Base-by-base conservation (phyloP, 129 eudicot species). In the Glebionis coronaria region DNA sequence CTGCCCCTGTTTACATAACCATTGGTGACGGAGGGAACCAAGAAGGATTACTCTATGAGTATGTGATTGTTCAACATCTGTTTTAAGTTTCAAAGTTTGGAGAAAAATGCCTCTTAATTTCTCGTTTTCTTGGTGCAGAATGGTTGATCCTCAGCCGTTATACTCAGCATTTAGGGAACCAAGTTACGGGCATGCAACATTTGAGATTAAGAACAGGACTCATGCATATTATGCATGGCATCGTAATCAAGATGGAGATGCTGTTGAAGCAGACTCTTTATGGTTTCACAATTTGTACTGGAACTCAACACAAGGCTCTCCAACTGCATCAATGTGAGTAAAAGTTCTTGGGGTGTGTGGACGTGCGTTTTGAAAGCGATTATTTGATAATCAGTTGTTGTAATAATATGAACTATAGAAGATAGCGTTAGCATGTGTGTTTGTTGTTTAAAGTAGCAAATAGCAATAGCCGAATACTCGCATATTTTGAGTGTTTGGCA, bases 21-120 rank as follows among this genome's bases (percentile, higher is more conserved):
- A 79, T 92, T 19, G 96, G 98, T 51, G 98, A 92, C 23, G 96
- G 98, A 68, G 98, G 98, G 76, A 92, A 92, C 80, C 91, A 72
- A 61, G 98, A 92, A 72, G 98, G 98, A 67, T 76, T 92, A 67
- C 89, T 78, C 0, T 78, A 79, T 5, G 87, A 88, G 98, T 92
- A 92, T 0, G 87, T 82, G 13, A 23, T 71, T 78, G 63, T 44
- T 59, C 10, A 27, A 52, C 12, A 19, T 44, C 69, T 9, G 29
- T 5, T 51, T 59, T 35, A 44, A 5, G 12, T 10, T 3, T 15
- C 29, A 6, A 58, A 12, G 19, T 4, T 7, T 0, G 3, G 13
- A 14, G 13, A 14, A 19, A 45, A 31, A 58, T 1, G 13, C 9
- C 42, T 42, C 40, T 58, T 71, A 14, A 35, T 16, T 57, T 49